Percentiles rank a stretch among this genome's conserved stretches.
phyloP scores from a whole-genome alignment of 805 yeast species.

The Tetrapisispora phaffii region DNA sequence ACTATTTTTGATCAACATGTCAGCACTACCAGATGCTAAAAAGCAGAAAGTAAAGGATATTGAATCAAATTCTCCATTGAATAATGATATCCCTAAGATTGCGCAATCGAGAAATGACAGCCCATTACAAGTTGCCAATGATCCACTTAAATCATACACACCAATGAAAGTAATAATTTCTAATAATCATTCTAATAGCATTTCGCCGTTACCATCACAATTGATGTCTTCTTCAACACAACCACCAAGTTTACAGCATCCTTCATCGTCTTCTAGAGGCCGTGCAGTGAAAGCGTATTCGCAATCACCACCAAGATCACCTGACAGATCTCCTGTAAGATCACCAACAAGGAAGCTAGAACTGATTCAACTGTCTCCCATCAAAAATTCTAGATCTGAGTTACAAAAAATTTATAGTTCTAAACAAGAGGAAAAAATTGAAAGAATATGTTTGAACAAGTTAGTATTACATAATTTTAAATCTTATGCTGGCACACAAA shows the following conservation, averaged over 20 bases:
- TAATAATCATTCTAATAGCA: conserved; percentile 11
- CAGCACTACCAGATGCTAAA: background rate
- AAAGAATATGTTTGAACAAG: conserved; percentile 63
- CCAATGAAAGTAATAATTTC: conserved; percentile 24
- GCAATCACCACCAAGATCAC: conserved; percentile 20
- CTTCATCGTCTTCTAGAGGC: conserved; percentile 29
- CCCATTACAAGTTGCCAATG: background rate
- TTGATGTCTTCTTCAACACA: conserved; percentile 18
- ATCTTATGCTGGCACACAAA: conserved; percentile 89
- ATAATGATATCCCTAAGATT: background rate
- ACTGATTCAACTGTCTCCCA: conserved; percentile 34
- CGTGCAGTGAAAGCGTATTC: conserved; percentile 24
- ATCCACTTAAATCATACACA: conserved; percentile 8
- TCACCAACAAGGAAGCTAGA: conserved; percentile 34
- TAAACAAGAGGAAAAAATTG: conserved; percentile 29
- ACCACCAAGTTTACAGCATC: conserved; percentile 26
- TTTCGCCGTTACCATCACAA: conserved; percentile 20
- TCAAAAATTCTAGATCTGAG: conserved; percentile 29
- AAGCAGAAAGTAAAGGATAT: background rate
- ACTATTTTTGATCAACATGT: background rate
- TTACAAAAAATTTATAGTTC: conserved; percentile 21
- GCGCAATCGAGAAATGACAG: background rate
- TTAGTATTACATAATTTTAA: conserved; percentile 78
- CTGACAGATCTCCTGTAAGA: conserved; percentile 29
- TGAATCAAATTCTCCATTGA: background rate